Percentiles rank a stretch among this genome's conserved stretches.
phyloP scores from a whole-genome alignment of 1,284 basidiomycete species.

The Apiotrichum akiyoshidainum region DNA sequence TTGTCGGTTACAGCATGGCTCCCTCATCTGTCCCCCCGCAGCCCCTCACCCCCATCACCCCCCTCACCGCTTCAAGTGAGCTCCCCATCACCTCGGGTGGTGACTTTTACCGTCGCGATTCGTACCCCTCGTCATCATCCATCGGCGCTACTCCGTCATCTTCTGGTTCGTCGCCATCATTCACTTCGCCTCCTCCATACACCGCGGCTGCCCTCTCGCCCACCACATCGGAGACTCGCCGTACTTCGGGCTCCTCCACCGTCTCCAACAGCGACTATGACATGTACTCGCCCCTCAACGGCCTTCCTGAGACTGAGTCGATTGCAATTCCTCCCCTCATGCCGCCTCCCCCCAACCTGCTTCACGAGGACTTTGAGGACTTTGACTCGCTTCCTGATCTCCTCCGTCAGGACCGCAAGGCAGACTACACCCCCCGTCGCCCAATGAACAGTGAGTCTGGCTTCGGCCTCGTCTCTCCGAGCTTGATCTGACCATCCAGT shows the following conservation, averaged over 20 bases:
- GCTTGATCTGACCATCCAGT: not conserved
- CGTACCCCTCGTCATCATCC: not conserved
- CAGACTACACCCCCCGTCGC: conserved; percentile 18
- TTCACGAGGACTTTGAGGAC: conserved; percentile 15
- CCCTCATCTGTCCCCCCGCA: not conserved
- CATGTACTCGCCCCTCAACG: conserved; percentile 14
- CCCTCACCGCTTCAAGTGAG: not conserved
- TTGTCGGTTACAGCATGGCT: not conserved
- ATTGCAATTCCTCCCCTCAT: conserved; percentile 16
- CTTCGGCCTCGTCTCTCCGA: not conserved
- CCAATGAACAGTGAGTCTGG: conserved; percentile 22
- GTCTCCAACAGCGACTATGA: conserved; percentile 1
- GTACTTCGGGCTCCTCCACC: not conserved
- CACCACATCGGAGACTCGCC: not conserved
- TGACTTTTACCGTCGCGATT: conserved; percentile 1
- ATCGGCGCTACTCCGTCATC: not conserved
- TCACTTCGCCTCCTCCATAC: conserved; percentile 2
- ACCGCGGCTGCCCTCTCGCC: not conserved
- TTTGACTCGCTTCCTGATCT: conserved; percentile 23
- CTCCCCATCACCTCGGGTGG: not conserved
- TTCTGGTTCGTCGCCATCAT: not conserved
- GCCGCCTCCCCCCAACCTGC: conserved; percentile 9
- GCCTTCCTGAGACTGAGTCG: conserved; percentile 9
- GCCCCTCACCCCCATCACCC: conserved; percentile 2
- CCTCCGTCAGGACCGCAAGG: conserved; percentile 20